These are phyloP conservation scores for Heritiera fomes DNA, from an alignment of 345 rosid genomes.

Conservation along the genomic window DNA sequence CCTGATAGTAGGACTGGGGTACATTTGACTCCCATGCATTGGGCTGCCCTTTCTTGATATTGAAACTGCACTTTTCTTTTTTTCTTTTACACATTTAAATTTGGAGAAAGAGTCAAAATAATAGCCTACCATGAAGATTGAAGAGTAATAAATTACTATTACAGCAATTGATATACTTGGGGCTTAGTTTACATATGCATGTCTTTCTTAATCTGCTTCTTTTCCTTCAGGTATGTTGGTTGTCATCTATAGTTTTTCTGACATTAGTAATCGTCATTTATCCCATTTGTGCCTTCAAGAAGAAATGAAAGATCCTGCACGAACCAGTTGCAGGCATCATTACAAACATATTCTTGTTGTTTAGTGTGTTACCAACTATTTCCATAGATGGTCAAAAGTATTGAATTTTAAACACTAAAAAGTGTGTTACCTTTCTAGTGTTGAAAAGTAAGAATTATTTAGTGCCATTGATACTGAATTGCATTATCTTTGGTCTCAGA, in stretches of 20 bases:
- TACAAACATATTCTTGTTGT: background rate
- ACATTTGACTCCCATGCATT: background rate
- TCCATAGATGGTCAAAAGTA: background rate
- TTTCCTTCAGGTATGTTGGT: background rate
- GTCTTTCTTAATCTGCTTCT: background rate
- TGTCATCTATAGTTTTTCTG: background rate
- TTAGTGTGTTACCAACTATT: background rate
- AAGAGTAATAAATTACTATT: conserved; percentile 1
- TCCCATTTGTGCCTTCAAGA: background rate
- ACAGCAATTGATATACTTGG: background rate
- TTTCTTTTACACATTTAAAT: background rate
- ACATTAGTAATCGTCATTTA: background rate
- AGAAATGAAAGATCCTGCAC: background rate
- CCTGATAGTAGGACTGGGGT: background rate
- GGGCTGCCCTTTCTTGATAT: background rate
- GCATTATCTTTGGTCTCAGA: conserved; percentile 31
- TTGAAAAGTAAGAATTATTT: background rate
- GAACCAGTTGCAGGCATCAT: background rate
- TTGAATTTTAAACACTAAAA: background rate
- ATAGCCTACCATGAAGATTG: background rate
- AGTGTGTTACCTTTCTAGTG: background rate
- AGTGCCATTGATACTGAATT: background rate
- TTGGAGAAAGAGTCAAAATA: background rate
- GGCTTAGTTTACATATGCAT: background rate
- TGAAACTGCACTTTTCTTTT: background rate